Evolutionary conservation across 108 stramenopile genomes (phyloP).

Genomic region (Skeletonema tropicum): DNA sequence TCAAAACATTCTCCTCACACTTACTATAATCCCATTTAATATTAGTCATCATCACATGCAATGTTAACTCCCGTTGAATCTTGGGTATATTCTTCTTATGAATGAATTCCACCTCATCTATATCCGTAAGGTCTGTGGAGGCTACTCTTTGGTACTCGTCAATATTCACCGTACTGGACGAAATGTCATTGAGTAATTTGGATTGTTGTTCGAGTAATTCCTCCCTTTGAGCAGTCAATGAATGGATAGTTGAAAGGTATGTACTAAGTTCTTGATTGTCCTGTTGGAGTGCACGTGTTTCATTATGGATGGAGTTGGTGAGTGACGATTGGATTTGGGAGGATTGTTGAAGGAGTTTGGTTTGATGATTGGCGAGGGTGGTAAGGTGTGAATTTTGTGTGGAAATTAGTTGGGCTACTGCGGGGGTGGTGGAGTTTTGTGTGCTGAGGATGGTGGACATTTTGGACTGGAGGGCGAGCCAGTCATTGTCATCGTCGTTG

Average conservation of each 20-base stretch:
- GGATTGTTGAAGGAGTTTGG: not conserved
- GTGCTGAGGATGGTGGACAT: not conserved
- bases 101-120: slow-evolving; percentile 5
- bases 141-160: not conserved
- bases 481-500: not conserved
- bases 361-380: not conserved
- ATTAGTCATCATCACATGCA: slow-evolving; percentile 36
- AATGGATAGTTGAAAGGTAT: no score
- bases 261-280: no score
- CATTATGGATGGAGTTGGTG: no score
- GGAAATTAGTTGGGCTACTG: not conserved
- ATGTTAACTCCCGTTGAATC: slow-evolving; percentile 5
- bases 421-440: not conserved
- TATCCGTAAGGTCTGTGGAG: not conserved
- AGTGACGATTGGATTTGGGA: no score
- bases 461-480: not conserved
- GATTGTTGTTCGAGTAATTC: no score
- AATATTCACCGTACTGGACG: no score
- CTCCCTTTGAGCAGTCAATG: no score
- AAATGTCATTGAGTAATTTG: no score
- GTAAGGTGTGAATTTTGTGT: not conserved
- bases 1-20: slow-evolving; percentile 3
- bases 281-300: no score
- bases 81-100: slow-evolving; percentile 17
- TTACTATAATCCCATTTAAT: slow-evolving; percentile 39